phyloP scores from a whole-genome alignment of 2,329 filamentous ascomycete species.

The Trichoderma pleuroti region DNA sequence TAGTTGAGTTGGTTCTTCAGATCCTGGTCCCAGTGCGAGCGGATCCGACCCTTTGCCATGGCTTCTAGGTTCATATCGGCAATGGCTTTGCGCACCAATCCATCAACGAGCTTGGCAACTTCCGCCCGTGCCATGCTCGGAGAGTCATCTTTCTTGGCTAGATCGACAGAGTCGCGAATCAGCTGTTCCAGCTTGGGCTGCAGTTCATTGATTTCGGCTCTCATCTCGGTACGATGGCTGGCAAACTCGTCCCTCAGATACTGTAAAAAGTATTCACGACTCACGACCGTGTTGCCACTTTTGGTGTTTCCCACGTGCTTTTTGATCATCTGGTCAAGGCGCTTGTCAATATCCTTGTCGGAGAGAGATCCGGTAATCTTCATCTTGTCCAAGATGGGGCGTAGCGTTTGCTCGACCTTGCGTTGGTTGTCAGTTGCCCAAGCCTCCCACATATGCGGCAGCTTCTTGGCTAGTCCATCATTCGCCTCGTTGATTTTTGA shows the following conservation, averaged over 20 bases:
- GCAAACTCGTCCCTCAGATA: constrained; percentile 41
- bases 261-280: constrained; percentile 47
- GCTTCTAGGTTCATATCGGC: constrained; percentile 45
- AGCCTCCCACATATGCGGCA: constrained; percentile 45
- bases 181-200: constrained; percentile 35
- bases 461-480: constrained; percentile 28
- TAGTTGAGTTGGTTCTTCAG: constrained; percentile 66
- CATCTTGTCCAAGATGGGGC: constrained; percentile 35
- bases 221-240: constrained; percentile 38
- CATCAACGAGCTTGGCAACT: constrained; percentile 39
- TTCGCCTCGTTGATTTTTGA: constrained; percentile 30
- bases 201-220: constrained; percentile 39
- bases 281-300: constrained; percentile 40
- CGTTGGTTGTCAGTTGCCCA: constrained; percentile 52
- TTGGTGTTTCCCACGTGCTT: constrained; percentile 34
- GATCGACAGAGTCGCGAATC: constrained; percentile 31
- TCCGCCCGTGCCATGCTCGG: constrained; percentile 40
- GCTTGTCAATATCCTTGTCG: constrained; percentile 31
- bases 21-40: constrained; percentile 40
- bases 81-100: constrained; percentile 42
- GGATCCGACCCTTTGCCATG: constrained; percentile 45
- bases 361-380: constrained; percentile 32
- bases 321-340: constrained; percentile 36
- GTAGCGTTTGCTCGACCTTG: constrained; percentile 33
- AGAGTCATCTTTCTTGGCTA: constrained; percentile 26